phyloP scores from a whole-genome alignment of 345 rosid genomes.

The Eucalyptus tenuipes region DNA sequence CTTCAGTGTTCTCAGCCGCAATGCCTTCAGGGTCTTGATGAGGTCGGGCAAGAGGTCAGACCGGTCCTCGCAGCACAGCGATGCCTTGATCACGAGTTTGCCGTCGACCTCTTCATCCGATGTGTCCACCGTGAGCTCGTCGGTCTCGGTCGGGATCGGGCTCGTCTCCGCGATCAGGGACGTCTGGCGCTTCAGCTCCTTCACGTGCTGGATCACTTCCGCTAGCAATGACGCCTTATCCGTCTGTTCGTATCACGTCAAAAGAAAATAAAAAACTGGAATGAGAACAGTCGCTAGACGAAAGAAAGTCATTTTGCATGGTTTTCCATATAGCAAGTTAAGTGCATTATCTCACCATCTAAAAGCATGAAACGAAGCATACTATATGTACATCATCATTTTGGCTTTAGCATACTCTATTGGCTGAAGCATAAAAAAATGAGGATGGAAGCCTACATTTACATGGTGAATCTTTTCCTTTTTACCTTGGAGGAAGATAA shows the following conservation, averaged over 20 bases:
- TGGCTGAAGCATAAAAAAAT: not conserved
- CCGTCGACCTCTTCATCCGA: conserved; percentile 56
- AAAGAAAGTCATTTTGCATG: not conserved
- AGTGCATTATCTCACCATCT: not conserved
- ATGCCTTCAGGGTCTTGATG: conserved; percentile 68
- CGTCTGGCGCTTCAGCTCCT: conserved; percentile 79
- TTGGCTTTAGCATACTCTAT: not conserved
- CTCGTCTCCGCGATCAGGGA: conserved; percentile 72
- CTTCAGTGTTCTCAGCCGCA: conserved; percentile 68
- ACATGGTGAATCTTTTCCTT: not conserved
- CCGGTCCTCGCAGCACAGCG: conserved; percentile 91
- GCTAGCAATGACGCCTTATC: conserved; percentile 97
- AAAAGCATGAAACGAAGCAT: not conserved
- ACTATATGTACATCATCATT: not conserved
- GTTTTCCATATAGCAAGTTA: not conserved
- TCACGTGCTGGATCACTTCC: conserved; percentile 96
- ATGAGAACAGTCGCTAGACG: not conserved
- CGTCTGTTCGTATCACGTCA: conserved; percentile 25
- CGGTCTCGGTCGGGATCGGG: conserved; percentile 71
- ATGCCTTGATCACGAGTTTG: conserved; percentile 74
- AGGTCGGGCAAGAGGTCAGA: conserved; percentile 83
- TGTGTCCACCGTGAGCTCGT: conserved; percentile 78
- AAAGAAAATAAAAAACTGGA: not conserved
- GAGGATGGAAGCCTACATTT: not conserved
- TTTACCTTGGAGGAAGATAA: not conserved